A percentile compares a stretch with the other conserved stretches of the same genome.
Evolutionary conservation across 2,329 filamentous ascomycete species (phyloP).

Genomic region (Didymellaceae sp.): DNA sequence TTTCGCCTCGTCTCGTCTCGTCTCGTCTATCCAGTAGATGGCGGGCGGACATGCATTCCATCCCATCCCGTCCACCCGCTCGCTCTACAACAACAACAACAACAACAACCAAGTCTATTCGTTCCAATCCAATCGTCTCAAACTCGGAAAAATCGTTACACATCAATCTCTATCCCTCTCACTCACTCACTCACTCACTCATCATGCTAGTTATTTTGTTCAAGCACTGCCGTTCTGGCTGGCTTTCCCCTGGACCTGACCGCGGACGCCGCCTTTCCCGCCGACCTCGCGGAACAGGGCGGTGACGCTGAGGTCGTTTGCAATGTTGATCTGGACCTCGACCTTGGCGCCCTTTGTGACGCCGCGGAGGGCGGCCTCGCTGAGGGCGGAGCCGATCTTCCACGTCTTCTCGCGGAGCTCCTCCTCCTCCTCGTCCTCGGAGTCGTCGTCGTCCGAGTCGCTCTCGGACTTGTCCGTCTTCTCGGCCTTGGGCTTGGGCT

Average conservation of each 20-base stretch:
- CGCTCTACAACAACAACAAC: no score
- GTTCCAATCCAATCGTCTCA: no score
- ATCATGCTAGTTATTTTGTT: not conserved
- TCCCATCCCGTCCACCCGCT: no score
- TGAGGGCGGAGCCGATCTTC: slow-evolving; percentile 83
- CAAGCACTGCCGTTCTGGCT: slow-evolving; percentile 40
- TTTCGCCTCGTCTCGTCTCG: no score
- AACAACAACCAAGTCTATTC: slow-evolving; percentile 19
- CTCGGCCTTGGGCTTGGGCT: slow-evolving; percentile 75
- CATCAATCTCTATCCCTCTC: no score
- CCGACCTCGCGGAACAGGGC: slow-evolving; percentile 86
- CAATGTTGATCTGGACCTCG: slow-evolving; percentile 90
- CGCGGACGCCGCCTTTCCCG: slow-evolving; percentile 72
- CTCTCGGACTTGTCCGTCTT: slow-evolving; percentile 70
- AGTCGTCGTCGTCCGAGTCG: slow-evolving; percentile 67
- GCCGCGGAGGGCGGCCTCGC: slow-evolving; percentile 82
- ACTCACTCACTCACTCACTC: not conserved
- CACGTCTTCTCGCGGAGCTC: slow-evolving; percentile 89
- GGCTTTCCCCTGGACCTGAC: slow-evolving; percentile 37
- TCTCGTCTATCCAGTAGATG: no score
- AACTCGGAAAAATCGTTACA: slow-evolving; percentile 8
- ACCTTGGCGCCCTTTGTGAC: slow-evolving; percentile 90
- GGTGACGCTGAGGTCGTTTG: slow-evolving; percentile 77
- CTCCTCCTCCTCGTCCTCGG: slow-evolving; percentile 76
- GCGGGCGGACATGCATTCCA: no score